phyloP scores from a whole-genome alignment of 345 rosid species.

The Eucalyptus regnans region DNA sequence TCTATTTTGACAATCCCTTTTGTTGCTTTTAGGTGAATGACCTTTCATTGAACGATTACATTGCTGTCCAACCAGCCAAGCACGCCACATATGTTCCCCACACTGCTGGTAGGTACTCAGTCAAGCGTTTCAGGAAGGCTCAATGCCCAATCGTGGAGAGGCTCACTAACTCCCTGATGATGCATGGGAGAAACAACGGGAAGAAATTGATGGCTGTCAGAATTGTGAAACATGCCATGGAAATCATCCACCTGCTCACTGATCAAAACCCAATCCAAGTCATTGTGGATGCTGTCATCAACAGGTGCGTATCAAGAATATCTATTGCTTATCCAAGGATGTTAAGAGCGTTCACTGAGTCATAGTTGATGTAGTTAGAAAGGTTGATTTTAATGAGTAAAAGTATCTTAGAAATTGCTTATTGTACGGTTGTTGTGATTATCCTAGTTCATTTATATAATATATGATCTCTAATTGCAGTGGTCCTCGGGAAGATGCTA shows the following conservation, averaged over 20 bases:
- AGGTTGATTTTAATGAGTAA: not conserved
- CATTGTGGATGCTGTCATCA: conserved; percentile 77
- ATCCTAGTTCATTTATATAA: not conserved
- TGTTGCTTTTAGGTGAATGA: conserved; percentile 42
- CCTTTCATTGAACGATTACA: conserved; percentile 60
- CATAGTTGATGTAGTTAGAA: not conserved
- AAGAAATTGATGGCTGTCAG: conserved; percentile 88
- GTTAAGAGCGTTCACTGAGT: not conserved
- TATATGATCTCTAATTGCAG: conserved; percentile 7
- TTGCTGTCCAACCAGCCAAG: conserved; percentile 59
- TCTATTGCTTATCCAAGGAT: not conserved
- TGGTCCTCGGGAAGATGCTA: conserved; percentile 97
- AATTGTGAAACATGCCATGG: conserved; percentile 86
- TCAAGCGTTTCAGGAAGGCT: conserved; percentile 89
- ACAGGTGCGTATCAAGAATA: conserved; percentile 37
- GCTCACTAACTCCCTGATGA: conserved; percentile 91
- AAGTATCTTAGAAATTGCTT: not conserved
- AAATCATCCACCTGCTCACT: conserved; percentile 73
- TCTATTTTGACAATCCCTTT: not conserved
- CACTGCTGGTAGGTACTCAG: conserved; percentile 94
- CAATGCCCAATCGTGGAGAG: conserved; percentile 95
- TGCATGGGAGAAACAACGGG: conserved; percentile 92
- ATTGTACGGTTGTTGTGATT: not conserved
- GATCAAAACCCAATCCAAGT: conserved; percentile 89
- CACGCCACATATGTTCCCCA: conserved; percentile 90